These are phyloP conservation scores for Incumbomyces lentus DNA, from an alignment of 2,329 filamentous ascomycete species.

Conservation along the genomic window DNA sequence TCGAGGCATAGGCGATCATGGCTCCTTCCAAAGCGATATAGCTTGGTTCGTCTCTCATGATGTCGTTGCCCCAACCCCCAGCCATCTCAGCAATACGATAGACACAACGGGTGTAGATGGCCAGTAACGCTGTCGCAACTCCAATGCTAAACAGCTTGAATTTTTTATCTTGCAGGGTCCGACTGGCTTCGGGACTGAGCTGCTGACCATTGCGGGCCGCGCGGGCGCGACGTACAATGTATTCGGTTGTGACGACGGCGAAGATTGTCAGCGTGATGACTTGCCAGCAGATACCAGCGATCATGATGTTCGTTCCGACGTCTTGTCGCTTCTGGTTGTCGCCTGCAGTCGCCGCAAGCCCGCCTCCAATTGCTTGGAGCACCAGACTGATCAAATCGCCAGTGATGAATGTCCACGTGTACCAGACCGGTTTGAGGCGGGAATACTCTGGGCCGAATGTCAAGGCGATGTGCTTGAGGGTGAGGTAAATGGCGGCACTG, in stretches of 20 bases:
- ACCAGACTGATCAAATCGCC: conserved; percentile 49
- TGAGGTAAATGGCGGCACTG: conserved; percentile 46
- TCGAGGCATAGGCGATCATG: conserved; percentile 14
- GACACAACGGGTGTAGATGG: conserved; percentile 28
- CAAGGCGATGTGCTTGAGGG: conserved; percentile 48
- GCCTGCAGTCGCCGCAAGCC: conserved; percentile 42
- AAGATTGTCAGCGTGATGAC: conserved; percentile 40
- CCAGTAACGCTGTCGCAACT: conserved; percentile 7
- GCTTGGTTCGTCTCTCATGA: conserved; percentile 39
- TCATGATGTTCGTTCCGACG: conserved; percentile 45
- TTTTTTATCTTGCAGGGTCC: conserved; percentile 6
- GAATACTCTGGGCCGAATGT: conserved; percentile 43
- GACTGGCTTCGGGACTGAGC: conserved; percentile 8
- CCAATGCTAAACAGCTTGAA: conserved; percentile 13
- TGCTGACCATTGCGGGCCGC: conserved; percentile 9
- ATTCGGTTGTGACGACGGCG: conserved; percentile 9
- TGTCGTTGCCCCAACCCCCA: conserved; percentile 34
- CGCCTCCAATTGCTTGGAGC: conserved; percentile 47
- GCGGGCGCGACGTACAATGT: conserved; percentile 13
- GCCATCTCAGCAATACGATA: conserved; percentile 42
- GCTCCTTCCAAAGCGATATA: conserved; percentile 43
- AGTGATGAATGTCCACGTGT: conserved; percentile 51
- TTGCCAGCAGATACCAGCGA: conserved; percentile 48
- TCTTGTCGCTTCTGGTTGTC: conserved; percentile 30
- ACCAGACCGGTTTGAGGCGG: conserved; percentile 37